Evolutionary conservation across 2,329 filamentous ascomycete species (phyloP).

Genomic region (Pyrenochaeta sp.): DNA sequence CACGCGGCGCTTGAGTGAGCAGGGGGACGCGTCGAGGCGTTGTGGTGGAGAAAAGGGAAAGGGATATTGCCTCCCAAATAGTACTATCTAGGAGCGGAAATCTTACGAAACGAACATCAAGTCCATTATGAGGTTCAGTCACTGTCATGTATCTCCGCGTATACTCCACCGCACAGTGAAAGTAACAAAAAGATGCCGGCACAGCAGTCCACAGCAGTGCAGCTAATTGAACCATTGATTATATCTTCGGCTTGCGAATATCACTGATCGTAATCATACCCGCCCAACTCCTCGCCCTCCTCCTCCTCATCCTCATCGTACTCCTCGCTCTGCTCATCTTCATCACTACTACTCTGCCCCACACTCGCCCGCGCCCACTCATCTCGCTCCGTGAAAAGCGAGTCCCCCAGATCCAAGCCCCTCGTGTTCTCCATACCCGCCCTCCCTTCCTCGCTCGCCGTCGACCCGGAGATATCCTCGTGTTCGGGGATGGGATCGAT

Average conservation of each 20-base stretch:
- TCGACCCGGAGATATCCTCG: slow-evolving; percentile 17
- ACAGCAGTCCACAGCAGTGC: too few relatives aligned
- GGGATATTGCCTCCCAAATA: slow-evolving; percentile 2
- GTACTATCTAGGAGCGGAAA: slow-evolving; percentile 1
- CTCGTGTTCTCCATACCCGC: slow-evolving; percentile 29
- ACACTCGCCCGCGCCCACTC: slow-evolving; percentile 50
- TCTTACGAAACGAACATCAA: slow-evolving; percentile 1
- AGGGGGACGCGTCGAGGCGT: slow-evolving; percentile 1
- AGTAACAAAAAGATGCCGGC: too few relatives aligned
- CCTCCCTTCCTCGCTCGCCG: slow-evolving; percentile 9
- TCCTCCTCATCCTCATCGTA: slow-evolving; percentile 50
- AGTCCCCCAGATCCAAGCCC: slow-evolving; percentile 39
- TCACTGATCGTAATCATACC: slow-evolving; percentile 27
- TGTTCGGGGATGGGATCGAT: slow-evolving; percentile 46
- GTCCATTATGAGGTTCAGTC: neutral
- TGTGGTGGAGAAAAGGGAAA: neutral
- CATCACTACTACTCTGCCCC: slow-evolving; percentile 21
- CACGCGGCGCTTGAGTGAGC: neutral
- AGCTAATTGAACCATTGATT: too few relatives aligned
- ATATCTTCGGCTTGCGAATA: neutral
- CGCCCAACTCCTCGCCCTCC: slow-evolving; percentile 43
- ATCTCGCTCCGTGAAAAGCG: slow-evolving; percentile 41
- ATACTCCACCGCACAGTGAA: too few relatives aligned
- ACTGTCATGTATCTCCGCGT: too few relatives aligned
- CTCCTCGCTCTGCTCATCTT: slow-evolving; percentile 46